Evolutionary conservation across 169 alveolate genomes (phyloP), one percentile per base, ranked within the genome.

Genomic region (Eimeria sp.): DNA sequence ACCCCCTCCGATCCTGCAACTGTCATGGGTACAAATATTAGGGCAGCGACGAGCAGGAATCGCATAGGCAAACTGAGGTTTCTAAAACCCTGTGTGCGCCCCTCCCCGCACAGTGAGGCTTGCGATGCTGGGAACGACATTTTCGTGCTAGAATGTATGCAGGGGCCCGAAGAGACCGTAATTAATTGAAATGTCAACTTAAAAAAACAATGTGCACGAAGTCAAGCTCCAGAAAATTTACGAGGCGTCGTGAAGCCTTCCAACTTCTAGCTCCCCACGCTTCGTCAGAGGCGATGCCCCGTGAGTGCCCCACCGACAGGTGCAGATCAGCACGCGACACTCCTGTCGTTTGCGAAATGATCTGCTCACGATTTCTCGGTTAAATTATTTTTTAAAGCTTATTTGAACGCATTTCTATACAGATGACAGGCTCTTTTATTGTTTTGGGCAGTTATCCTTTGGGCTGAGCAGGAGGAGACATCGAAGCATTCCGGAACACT

Each of bases 241-340:
- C 33, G 4, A 30, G 54, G 30, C 58, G 18, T 33, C 30, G 33
- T 40, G 54, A 56, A 40, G 56, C 58, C 9, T 74, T 37, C 83
- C 58, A 37, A 30, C 83, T 40, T 40, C 16, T 6, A 74, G 58
- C 56, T 40, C 83, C 83, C 83, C 83, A 37, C 83, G 56, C 16
- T 2, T n/a, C 20, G 13, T 40, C n/a, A 49, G 83, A n/a, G 33
- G 49, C 40, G 56, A 74, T 40, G 54, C 58, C 58, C 25, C 80
- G 58, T 74, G 33, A 74, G 58, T 37, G 83, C 83, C 83, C 83
- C 83, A 40, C 83, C 83, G 23, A 40, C 83, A 43, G 40, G 58
- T 74, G 83, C 83, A 40, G n/a, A 74, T 10, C 83, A 8, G 25
- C 27, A 13, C 80, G 56, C 58, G 2, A 20, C n/a, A 18, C 83